These are phyloP conservation scores for Phoenix roebelenii DNA, from an alignment of 176 grass and related monocot genomes.

Conservation along the genomic window DNA sequence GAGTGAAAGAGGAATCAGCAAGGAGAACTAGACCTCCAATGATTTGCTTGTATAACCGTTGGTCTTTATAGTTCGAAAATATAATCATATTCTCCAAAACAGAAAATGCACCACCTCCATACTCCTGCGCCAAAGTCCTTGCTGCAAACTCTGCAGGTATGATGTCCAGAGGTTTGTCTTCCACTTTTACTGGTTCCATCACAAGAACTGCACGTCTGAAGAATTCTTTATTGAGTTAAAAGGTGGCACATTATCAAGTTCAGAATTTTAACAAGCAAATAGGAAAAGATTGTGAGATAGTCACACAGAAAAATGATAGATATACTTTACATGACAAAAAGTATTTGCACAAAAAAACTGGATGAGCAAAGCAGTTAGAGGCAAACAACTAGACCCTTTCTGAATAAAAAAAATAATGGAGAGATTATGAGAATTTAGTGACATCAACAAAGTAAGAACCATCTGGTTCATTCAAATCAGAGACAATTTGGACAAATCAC, in stretches of 20 bases:
- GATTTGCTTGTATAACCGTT: constrained; percentile 64
- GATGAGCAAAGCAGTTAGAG: too few relatives aligned
- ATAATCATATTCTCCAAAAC: constrained; percentile 50
- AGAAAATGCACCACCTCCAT: constrained; percentile 72
- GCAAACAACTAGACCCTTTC: too few relatives aligned
- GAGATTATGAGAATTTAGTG: too few relatives aligned
- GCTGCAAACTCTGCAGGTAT: constrained; percentile 68
- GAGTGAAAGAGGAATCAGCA: not conserved
- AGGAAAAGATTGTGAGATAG: too few relatives aligned
- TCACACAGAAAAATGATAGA: too few relatives aligned
- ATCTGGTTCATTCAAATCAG: too few relatives aligned
- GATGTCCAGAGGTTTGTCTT: constrained; percentile 56
- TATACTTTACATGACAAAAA: too few relatives aligned
- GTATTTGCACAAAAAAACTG: too few relatives aligned
- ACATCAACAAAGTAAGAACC: too few relatives aligned
- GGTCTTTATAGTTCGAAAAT: constrained; percentile 93
- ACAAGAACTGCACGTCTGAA: constrained; percentile 88
- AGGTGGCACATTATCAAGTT: not conserved
- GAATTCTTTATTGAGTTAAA: constrained; percentile 14
- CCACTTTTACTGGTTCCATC: constrained; percentile 35
- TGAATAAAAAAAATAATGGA: too few relatives aligned
- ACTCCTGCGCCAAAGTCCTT: constrained; percentile 81
- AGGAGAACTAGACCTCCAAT: constrained; percentile 34
- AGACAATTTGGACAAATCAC: too few relatives aligned
- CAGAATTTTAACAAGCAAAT: not conserved